Base-by-base conservation (phyloP, 208 protist species). In the Acanthamoeba rhysodes region DNA sequence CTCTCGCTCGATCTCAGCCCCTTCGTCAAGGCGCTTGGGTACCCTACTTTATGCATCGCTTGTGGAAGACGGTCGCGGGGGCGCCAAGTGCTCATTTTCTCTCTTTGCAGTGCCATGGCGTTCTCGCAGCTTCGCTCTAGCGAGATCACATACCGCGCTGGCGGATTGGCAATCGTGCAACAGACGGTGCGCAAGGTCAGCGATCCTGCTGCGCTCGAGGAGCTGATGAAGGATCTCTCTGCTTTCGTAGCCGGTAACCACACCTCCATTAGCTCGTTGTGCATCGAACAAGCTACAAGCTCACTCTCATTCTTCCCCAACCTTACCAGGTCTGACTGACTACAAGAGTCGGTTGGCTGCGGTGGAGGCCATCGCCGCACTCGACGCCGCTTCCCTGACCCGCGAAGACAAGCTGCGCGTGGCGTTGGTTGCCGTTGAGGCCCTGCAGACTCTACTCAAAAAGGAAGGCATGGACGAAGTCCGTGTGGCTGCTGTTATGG, bases 401-500 rank as follows among this genome's bases (percentile, higher is more conserved):
- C 88, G 45, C 20, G 64, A 74, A 45, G 70, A 27, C 88, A 76
- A 80, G 64, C 37, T 34, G 16, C 45, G 55, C 41, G 27, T 78
- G 64, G 88, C 88, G 48, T 0, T 59, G 64, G 32, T 78, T 53
- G 70, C 70, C n/a, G 22, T 94, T 32, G 88, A 94, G 32, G 70
- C 66, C 10, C 57, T 94, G 24, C 88, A 82, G 62, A 41, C 88
- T 32, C 70, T 94, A 16, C 41, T 80, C 88, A 94, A 94, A 50
- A 94, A 94, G 53, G 88, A 94, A 34, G 88, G 66, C 45, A 72
- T 94, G 88, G 92, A 95, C 70, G 92, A 95, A 45, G 74, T 87
- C 0, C 41, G 57, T 24, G n/a, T 95, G 24, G 74, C 68, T 10
- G 92, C 92, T 24, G 72, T 87, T 8, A 74, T 55, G 62, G 50